These are phyloP conservation scores for Crithidia fasciculata DNA, from an alignment of 208 protist species.

Conservation along the genomic window DNA sequence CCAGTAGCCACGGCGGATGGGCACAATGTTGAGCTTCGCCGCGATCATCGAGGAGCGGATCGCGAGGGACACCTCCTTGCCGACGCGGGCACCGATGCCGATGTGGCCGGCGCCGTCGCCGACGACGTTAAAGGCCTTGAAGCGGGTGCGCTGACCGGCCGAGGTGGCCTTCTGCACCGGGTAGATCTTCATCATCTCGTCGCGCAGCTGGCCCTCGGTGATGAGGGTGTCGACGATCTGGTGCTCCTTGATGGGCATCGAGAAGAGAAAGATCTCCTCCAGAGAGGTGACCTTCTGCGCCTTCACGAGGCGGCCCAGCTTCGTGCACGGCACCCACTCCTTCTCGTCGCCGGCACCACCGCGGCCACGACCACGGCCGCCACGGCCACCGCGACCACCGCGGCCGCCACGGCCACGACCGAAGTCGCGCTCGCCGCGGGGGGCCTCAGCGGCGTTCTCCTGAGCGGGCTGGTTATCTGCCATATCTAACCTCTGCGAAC, in stretches of 20 bases:
- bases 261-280: constrained; percentile 99
- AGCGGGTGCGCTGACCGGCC: constrained; percentile 99
- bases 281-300: constrained; percentile 96
- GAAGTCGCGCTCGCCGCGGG: constrained; percentile 18
- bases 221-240: constrained; percentile 99
- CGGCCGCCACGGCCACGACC: constrained; percentile 16
- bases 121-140: constrained; percentile 99
- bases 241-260: constrained; percentile 99
- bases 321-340: constrained; percentile 99
- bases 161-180: constrained; percentile 99
- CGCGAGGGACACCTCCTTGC: constrained; percentile 99
- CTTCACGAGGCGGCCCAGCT: constrained; percentile 98
- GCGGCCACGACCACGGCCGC: constrained; percentile 22
- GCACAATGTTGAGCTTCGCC: constrained; percentile 99
- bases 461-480: constrained; percentile 33
- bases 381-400: constrained; percentile 17
- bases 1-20: constrained; percentile 99
- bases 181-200: constrained; percentile 99
- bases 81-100: constrained; percentile 98
- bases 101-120: constrained; percentile 98
- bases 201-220: constrained; percentile 70
- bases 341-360: constrained; percentile 71
- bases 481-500: constrained; percentile 16
- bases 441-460: constrained; percentile 13
- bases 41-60: constrained; percentile 98